phyloP scores from a whole-genome alignment of 2,329 filamentous ascomycete species.

The Monilinia vaccinii-corymbosi region DNA sequence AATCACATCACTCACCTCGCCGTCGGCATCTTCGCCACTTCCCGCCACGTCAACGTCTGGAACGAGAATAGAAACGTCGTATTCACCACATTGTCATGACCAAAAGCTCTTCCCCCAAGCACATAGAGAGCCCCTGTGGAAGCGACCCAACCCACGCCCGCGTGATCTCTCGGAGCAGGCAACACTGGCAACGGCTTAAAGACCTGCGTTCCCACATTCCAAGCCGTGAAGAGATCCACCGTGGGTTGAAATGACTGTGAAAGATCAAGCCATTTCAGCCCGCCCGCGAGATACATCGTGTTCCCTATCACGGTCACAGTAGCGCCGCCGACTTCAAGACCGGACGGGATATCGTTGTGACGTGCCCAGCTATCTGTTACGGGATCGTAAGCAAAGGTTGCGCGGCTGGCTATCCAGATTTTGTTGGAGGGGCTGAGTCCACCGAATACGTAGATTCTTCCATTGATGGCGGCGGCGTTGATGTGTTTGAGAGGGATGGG shows the following conservation, averaged over 20 bases:
- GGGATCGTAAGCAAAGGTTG: constrained; percentile 13
- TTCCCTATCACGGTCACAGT: constrained; percentile 27
- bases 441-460: not conserved
- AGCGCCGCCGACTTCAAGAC: constrained; percentile 28
- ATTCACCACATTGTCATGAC: constrained; percentile 28
- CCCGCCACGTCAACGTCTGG: constrained; percentile 20
- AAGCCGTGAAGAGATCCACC: constrained; percentile 24
- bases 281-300: constrained; percentile 33
- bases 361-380: not conserved
- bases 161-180: constrained; percentile 33
- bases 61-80: constrained; percentile 32
- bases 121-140: constrained; percentile 31
- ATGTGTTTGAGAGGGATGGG: not conserved
- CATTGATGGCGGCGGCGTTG: not conserved
- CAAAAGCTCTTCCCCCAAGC: constrained; percentile 15
- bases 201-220: constrained; percentile 22
- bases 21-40: constrained; percentile 30
- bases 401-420: constrained; percentile 9
- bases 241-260: not conserved
- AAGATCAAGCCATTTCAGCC: constrained; percentile 22
- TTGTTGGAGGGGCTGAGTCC: not conserved
- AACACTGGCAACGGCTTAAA: constrained; percentile 29
- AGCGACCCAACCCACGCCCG: constrained; percentile 11
- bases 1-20: constrained; percentile 28
- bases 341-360: constrained; percentile 18